A percentile compares a stretch with the other conserved stretches of the same genome.
Conservation (phyloP, 1,139 yeast genomes). For the Debaryomyces nepalensis region DNA sequence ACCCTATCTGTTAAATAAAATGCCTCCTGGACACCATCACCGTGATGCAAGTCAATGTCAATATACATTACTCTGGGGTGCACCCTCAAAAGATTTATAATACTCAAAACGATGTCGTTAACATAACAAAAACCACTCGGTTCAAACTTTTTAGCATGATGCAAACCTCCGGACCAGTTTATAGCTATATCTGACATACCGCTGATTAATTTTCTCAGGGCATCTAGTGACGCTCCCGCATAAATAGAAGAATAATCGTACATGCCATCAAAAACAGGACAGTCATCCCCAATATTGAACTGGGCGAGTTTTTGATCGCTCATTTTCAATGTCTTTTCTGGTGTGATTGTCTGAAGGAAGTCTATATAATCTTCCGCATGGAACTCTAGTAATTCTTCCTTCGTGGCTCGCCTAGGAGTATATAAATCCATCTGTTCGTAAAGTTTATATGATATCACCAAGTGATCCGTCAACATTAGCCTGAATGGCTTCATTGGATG, state of each 20-base stretch:
- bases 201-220: constrained; percentile 79
- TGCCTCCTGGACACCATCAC: constrained; percentile 98
- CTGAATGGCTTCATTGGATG: constrained; percentile 99
- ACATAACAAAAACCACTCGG: constrained; percentile 96
- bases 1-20: constrained; percentile 94
- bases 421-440: constrained; percentile 91
- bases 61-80: constrained; percentile 92
- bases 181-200: constrained; percentile 95
- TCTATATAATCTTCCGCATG: constrained; percentile 89
- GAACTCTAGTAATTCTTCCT: constrained; percentile 75
- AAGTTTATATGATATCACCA: constrained; percentile 81
- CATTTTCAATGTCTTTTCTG: constrained; percentile 70
- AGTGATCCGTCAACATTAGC: constrained; percentile 89
- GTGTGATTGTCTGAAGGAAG: constrained; percentile 79
- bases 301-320: constrained; percentile 62
- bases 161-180: constrained; percentile 97
- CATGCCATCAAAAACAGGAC: constrained; percentile 96
- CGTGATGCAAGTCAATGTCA: constrained; percentile 96
- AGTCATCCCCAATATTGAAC: constrained; percentile 95
- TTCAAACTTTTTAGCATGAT: constrained; percentile 93
- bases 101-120: constrained; percentile 90
- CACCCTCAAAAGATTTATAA: constrained; percentile 77
- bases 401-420: constrained; percentile 80
- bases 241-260: constrained; percentile 85
- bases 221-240: constrained; percentile 93